Conservation (phyloP, 176 grass and related monocot species). For the Miscanthus lutarioriparius region DNA sequence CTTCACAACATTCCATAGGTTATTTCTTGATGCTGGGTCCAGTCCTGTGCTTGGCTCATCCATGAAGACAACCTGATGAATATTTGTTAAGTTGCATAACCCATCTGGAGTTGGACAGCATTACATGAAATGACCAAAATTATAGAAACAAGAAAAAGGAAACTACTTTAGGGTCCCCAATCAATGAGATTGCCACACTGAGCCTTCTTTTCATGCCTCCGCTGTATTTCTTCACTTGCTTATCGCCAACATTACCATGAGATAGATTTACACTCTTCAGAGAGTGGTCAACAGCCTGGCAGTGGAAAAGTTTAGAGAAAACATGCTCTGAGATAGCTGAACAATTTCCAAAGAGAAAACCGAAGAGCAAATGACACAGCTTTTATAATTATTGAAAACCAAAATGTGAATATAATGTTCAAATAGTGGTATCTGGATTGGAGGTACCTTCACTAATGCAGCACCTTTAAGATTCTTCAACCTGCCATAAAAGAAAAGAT, state of each 20-base stretch:
- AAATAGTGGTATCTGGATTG: slow-evolving; percentile 1
- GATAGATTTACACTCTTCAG: slow-evolving; percentile 71
- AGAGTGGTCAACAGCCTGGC: slow-evolving; percentile 71
- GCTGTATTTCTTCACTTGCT: slow-evolving; percentile 71
- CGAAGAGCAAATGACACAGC: neutral
- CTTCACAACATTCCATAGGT: slow-evolving; percentile 75
- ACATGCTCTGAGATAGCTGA: slow-evolving; percentile 6
- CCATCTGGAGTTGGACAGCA: neutral
- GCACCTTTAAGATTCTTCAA: slow-evolving; percentile 76
- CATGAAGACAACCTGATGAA: slow-evolving; percentile 82
- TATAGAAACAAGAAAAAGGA: slow-evolving; percentile 17
- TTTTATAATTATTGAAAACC: slow-evolving; percentile 1
- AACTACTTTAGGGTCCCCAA: slow-evolving; percentile 69
- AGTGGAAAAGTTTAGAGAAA: slow-evolving; percentile 17
- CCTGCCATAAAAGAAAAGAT: slow-evolving; percentile 86
- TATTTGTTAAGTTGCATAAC: slow-evolving; percentile 23
- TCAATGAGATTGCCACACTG: slow-evolving; percentile 79
- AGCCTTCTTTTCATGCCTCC: slow-evolving; percentile 89
- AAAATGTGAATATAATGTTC: slow-evolving; percentile 24
- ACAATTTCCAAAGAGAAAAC: neutral
- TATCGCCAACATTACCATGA: slow-evolving; percentile 56
- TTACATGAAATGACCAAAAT: neutral
- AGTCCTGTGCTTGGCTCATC: slow-evolving; percentile 91
- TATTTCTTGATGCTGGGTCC: slow-evolving; percentile 77
- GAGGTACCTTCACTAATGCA: slow-evolving; percentile 52